These are phyloP conservation scores for Postia placenta DNA, from an alignment of 768 basidiomycete genomes.

Conservation along the genomic window DNA sequence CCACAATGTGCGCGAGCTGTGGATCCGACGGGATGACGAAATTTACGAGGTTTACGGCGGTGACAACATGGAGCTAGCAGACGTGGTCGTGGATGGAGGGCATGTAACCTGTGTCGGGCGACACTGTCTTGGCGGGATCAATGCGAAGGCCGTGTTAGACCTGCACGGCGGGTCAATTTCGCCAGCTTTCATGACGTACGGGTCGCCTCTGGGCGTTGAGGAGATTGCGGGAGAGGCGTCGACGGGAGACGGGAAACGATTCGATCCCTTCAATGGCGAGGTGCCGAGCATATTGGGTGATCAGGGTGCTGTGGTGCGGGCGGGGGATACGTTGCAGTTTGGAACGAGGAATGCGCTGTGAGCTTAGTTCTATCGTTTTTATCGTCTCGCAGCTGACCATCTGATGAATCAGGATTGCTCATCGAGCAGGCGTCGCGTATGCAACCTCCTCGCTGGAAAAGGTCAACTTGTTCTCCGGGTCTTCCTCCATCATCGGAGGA, in stretches of 20 bases:
- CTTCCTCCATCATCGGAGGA: constrained; percentile 23
- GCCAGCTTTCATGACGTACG: constrained; percentile 68
- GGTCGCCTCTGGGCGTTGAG: constrained; percentile 62
- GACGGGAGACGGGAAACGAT: constrained; percentile 61
- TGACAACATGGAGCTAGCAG: constrained; percentile 11
- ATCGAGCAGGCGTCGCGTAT: constrained; percentile 45
- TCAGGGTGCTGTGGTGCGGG: constrained; percentile 46
- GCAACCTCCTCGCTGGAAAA: constrained; percentile 33
- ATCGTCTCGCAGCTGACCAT: constrained; percentile 1
- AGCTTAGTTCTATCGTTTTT: constrained; percentile 20
- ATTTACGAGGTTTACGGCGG: constrained; percentile 33
- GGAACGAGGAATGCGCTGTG: constrained; percentile 66
- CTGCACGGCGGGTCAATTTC: constrained; percentile 65
- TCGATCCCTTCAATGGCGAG: constrained; percentile 44
- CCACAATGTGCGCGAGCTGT: constrained; percentile 46
- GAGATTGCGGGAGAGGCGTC: constrained; percentile 64
- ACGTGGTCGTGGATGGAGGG: constrained; percentile 35
- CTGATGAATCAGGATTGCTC: constrained; percentile 46
- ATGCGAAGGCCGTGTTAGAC: constrained; percentile 46
- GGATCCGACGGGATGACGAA: constrained; percentile 19
- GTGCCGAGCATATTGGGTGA: constrained; percentile 49
- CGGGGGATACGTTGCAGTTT: constrained; percentile 71
- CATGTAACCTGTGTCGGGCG: constrained; percentile 32
- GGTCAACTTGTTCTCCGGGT: constrained; percentile 15
- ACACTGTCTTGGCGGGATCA: constrained; percentile 15